phyloP scores from a whole-genome alignment of 2,329 filamentous ascomycete species.

The Ilyonectria destructans region DNA sequence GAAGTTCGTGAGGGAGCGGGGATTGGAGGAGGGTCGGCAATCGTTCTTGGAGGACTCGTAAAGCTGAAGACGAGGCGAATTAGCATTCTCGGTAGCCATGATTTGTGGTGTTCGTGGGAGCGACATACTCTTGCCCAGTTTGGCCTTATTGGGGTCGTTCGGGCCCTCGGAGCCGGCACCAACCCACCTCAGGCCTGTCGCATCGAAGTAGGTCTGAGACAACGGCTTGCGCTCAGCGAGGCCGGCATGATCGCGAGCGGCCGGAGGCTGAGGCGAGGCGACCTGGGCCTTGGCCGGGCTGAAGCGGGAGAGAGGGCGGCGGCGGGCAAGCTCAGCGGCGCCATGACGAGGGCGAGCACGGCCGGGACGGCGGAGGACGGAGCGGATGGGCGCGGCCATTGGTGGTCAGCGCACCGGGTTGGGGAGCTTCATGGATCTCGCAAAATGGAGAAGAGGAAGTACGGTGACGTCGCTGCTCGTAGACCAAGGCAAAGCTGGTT shows the following conservation, averaged over 20 bases:
- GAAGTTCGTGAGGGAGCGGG: constrained; percentile 81
- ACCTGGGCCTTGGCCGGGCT: constrained; percentile 52
- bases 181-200: constrained; percentile 50
- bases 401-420: constrained; percentile 48
- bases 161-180: constrained; percentile 54
- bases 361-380: constrained; percentile 46
- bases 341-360: constrained; percentile 39
- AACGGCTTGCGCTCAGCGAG: constrained; percentile 34
- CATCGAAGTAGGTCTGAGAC: constrained; percentile 53
- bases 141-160: constrained; percentile 72
- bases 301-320: constrained; percentile 50
- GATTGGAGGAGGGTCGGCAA: constrained; percentile 78
- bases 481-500: background rate
- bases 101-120: background rate
- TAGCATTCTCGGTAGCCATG: background rate
- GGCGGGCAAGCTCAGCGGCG: constrained; percentile 35
- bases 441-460: constrained; percentile 1
- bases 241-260: constrained; percentile 18
- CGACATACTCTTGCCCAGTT: constrained; percentile 74
- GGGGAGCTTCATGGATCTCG: constrained; percentile 44
- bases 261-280: constrained; percentile 15
- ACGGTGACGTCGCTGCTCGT: background rate
- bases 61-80: constrained; percentile 60
- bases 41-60: constrained; percentile 76
- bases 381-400: constrained; percentile 56